A percentile compares a stretch with the other conserved stretches of the same genome.
Conservation (phyloP, 805 yeast species). For the Nakazawaea ishiwadae region DNA sequence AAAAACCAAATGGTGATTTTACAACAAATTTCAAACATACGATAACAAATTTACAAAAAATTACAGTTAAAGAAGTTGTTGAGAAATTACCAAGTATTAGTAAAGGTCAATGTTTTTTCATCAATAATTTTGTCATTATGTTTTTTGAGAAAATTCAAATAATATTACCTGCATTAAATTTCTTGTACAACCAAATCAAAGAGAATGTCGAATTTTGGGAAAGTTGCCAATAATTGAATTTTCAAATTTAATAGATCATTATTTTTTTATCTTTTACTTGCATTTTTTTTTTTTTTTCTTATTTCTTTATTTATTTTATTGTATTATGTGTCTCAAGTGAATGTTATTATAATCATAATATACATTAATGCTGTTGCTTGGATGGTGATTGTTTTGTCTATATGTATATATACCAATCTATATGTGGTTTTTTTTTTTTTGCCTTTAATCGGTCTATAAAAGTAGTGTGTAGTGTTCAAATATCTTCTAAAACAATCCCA, state of each 20-base stretch:
- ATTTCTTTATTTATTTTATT: no score
- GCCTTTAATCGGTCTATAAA: no score
- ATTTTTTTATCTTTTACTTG: no score
- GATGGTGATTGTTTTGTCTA: no score
- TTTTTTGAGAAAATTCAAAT: slow-evolving; percentile 63
- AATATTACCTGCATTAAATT: slow-evolving; percentile 57
- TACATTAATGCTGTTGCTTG: no score
- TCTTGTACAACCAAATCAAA: slow-evolving; percentile 47
- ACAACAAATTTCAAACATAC: slow-evolving; percentile 13
- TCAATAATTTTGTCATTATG: slow-evolving; percentile 72
- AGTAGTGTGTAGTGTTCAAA: no score
- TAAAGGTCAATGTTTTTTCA: slow-evolving; percentile 78
- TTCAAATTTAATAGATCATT: not conserved
- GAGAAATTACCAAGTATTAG: slow-evolving; percentile 45
- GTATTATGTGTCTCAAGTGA: no score
- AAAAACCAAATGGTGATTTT: slow-evolving; percentile 1
- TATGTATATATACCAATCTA: no score
- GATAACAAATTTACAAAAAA: slow-evolving; percentile 18
- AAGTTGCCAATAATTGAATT: slow-evolving; percentile 3
- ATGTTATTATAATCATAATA: no score
- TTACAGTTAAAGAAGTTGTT: slow-evolving; percentile 38
- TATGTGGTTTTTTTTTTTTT: no score
- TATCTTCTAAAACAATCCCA: no score
- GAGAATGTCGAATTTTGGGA: slow-evolving; percentile 58
- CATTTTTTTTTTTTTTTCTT: no score